Conservation (phyloP, 108 stramenopile species). For the Nitzschia sp. region DNA sequence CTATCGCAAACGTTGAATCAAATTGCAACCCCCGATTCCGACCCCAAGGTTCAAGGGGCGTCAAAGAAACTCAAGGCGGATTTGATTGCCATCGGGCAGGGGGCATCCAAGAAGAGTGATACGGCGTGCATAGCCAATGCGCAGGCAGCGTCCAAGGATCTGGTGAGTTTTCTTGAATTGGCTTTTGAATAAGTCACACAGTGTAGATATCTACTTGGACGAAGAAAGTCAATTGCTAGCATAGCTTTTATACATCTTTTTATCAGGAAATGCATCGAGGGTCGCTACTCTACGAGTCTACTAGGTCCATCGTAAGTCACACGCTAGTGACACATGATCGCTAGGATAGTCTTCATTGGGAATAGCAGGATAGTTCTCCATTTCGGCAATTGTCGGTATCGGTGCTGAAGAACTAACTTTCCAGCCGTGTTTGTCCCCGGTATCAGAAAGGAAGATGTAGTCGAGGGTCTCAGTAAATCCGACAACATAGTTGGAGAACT, state of each 20-base stretch:
- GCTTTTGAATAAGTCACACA: slow-evolving; percentile 26
- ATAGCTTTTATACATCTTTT: too few species aligned
- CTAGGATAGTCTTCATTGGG: slow-evolving; percentile 61
- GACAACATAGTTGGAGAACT: slow-evolving; percentile 58
- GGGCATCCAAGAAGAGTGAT: slow-evolving; percentile 48
- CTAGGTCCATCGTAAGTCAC: slow-evolving; percentile 46
- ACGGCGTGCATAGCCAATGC: slow-evolving; percentile 37
- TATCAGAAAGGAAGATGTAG: slow-evolving; percentile 50
- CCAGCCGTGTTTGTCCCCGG: slow-evolving; percentile 32
- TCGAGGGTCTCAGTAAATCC: slow-evolving; percentile 58
- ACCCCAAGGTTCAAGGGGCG: slow-evolving; percentile 12
- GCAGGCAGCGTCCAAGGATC: slow-evolving; percentile 38
- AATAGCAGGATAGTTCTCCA: slow-evolving; percentile 52
- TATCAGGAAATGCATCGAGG: too few species aligned
- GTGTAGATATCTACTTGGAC: not conserved
- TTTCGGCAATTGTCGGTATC: slow-evolving; percentile 44
- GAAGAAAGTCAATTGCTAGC: too few species aligned
- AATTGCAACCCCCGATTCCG: slow-evolving; percentile 13
- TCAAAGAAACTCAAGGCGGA: slow-evolving; percentile 59
- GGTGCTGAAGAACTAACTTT: slow-evolving; percentile 35
- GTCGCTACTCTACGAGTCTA: too few species aligned
- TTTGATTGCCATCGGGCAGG: slow-evolving; percentile 52
- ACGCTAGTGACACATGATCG: slow-evolving; percentile 67
- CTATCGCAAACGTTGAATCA: slow-evolving; percentile 59
- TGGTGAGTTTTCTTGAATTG: slow-evolving; percentile 53